These are phyloP conservation scores for Leccinum huronense DNA, from an alignment of 1,284 basidiomycete species.

Conservation along the genomic window DNA sequence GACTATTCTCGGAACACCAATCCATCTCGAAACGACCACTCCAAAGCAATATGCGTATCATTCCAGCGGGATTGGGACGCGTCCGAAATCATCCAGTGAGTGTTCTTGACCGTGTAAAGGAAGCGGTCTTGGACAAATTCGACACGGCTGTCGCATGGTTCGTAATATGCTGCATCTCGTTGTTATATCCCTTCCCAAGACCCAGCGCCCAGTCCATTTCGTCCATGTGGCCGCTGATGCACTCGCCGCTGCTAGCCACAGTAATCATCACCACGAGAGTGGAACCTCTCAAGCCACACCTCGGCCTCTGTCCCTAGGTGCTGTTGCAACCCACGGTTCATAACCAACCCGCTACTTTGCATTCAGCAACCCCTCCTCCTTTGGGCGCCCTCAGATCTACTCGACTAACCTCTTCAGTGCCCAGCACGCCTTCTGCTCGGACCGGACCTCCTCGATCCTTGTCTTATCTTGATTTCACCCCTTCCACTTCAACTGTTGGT, in stretches of 20 bases:
- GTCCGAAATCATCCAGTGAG: constrained; percentile 26
- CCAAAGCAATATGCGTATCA: constrained; percentile 37
- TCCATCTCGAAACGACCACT: constrained; percentile 21
- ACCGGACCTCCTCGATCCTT: constrained; percentile 75
- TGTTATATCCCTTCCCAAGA: not conserved
- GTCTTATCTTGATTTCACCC: constrained; percentile 56
- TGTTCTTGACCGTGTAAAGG: constrained; percentile 21
- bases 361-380: constrained; percentile 14
- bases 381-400: constrained; percentile 8
- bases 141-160: constrained; percentile 34
- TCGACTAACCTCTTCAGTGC: constrained; percentile 26
- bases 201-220: constrained; percentile 7
- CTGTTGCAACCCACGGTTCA: constrained; percentile 6
- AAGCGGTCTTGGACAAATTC: constrained; percentile 20
- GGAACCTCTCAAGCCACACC: not conserved
- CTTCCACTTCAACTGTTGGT: constrained; percentile 43
- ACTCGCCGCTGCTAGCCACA: constrained; percentile 3
- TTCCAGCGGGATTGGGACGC: constrained; percentile 41
- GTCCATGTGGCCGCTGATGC: constrained; percentile 11
- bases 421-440: constrained; percentile 58
- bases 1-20: constrained; percentile 18
- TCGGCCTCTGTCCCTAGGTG: not conserved
- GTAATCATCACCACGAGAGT: constrained; percentile 3
- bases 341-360: constrained; percentile 15
- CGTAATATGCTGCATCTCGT: constrained; percentile 1